Evolutionary conservation across 345 rosid species (phyloP).

Genomic region (Salix arbutifolia): DNA sequence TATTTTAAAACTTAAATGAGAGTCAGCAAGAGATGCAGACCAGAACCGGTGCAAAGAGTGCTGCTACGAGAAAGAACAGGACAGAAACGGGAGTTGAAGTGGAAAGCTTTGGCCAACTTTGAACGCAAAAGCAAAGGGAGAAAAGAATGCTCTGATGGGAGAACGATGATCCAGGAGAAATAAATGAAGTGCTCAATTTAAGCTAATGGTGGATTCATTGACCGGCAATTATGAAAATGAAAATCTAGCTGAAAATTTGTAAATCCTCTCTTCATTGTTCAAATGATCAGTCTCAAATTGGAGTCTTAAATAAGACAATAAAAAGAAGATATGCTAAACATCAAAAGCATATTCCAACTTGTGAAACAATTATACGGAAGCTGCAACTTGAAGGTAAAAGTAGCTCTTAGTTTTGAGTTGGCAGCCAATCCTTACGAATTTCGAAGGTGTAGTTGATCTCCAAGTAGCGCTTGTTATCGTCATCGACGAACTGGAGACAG

Average conservation of each 20-base stretch:
- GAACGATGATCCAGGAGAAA: not conserved
- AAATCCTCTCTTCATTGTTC: constrained; percentile 2
- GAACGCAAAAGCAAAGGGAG: not conserved
- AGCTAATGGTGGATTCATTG: not conserved
- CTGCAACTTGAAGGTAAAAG: not conserved
- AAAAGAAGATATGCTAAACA: constrained; percentile 3
- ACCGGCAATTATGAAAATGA: not conserved
- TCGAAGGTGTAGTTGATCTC: constrained; percentile 91
- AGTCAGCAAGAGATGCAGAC: not conserved
- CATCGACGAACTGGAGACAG: constrained; percentile 64
- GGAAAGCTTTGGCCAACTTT: not conserved
- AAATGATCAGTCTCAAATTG: not conserved
- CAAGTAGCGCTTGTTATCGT: constrained; percentile 77
- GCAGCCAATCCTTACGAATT: constrained; percentile 71
- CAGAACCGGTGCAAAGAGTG: not conserved
- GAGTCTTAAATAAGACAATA: not conserved
- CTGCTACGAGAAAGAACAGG: not conserved
- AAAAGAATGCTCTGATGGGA: not conserved
- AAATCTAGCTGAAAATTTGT: not conserved
- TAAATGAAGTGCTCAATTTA: not conserved
- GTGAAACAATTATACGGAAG: not conserved
- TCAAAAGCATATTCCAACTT: constrained; percentile 23
- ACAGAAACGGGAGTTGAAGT: not conserved
- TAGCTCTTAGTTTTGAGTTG: not conserved
- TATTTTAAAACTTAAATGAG: not conserved